Percentiles rank a stretch among this genome's conserved stretches.
These are phyloP conservation scores for Gossypium longicalyx DNA, from an alignment of 345 rosid genomes.

Conservation along the genomic window DNA sequence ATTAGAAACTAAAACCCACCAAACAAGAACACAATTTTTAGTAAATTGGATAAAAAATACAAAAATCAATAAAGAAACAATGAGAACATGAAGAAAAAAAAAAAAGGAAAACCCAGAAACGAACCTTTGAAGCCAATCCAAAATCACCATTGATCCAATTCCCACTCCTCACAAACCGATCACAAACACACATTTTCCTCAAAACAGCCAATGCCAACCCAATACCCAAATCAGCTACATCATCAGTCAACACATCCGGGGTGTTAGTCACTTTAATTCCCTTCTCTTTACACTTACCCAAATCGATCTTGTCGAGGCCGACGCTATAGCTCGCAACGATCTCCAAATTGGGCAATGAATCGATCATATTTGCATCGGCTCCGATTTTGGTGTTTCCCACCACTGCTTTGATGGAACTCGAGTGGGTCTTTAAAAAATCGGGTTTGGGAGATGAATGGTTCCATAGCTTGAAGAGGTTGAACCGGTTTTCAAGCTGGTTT, in stretches of 20 bases:
- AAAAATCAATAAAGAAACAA: background rate
- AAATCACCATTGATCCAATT: slow-evolving; percentile 64
- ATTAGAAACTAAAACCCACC: background rate
- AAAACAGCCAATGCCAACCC: slow-evolving; percentile 67
- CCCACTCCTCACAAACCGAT: slow-evolving; percentile 67
- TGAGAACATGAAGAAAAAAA: background rate
- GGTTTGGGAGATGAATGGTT: slow-evolving; percentile 2
- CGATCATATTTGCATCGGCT: slow-evolving; percentile 67
- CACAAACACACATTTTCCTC: slow-evolving; percentile 61
- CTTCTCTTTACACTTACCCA: slow-evolving; percentile 62
- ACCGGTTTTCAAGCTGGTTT: slow-evolving; percentile 65
- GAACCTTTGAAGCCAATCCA: slow-evolving; percentile 69
- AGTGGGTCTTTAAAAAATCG: slow-evolving; percentile 29
- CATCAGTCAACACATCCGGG: slow-evolving; percentile 83
- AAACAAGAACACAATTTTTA: background rate
- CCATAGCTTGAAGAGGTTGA: slow-evolving; percentile 57
- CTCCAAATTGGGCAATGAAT: slow-evolving; percentile 62
- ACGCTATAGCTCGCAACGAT: slow-evolving; percentile 73
- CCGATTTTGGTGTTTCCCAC: slow-evolving; percentile 57
- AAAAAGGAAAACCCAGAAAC: slow-evolving; percentile 14
- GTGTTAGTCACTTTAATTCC: slow-evolving; percentile 78
- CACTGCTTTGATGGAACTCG: slow-evolving; percentile 63
- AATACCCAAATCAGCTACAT: slow-evolving; percentile 81
- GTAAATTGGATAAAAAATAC: background rate
- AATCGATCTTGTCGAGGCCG: slow-evolving; percentile 79